Conservation (phyloP, 2,329 filamentous ascomycete genomes). For the Fusarium aywerte region DNA sequence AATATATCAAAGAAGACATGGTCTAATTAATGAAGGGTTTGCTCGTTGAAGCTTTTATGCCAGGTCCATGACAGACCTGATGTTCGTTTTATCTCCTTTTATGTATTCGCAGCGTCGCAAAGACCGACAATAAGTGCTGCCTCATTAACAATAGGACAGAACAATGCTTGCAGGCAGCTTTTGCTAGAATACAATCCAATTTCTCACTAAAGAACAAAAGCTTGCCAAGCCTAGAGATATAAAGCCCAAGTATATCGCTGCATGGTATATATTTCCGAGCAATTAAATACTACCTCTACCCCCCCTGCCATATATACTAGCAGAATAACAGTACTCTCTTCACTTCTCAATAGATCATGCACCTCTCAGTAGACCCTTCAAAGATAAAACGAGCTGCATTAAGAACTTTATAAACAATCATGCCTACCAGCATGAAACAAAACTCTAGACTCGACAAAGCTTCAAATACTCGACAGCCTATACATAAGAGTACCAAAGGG, state of each 20-base stretch:
- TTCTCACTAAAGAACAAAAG: background rate
- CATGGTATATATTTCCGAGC: background rate
- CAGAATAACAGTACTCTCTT: background rate
- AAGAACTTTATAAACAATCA: background rate
- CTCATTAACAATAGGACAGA: background rate
- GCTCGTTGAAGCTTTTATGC: too few relatives aligned
- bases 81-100: background rate
- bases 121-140: background rate
- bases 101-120: background rate
- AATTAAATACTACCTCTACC: accelerated
- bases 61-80: too few relatives aligned
- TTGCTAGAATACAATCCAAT: background rate
- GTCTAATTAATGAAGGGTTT: too few relatives aligned
- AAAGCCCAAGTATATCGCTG: background rate
- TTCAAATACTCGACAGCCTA: accelerated
- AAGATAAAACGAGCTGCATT: background rate
- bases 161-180: background rate
- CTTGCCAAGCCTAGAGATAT: background rate
- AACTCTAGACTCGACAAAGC: background rate
- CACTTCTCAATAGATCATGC: background rate
- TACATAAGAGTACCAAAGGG: background rate
- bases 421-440: background rate
- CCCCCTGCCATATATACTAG: too few relatives aligned
- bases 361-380: too few relatives aligned
- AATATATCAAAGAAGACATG: background rate